Evolutionary conservation across 345 rosid species (phyloP).

Genomic region (Acer negundo): DNA sequence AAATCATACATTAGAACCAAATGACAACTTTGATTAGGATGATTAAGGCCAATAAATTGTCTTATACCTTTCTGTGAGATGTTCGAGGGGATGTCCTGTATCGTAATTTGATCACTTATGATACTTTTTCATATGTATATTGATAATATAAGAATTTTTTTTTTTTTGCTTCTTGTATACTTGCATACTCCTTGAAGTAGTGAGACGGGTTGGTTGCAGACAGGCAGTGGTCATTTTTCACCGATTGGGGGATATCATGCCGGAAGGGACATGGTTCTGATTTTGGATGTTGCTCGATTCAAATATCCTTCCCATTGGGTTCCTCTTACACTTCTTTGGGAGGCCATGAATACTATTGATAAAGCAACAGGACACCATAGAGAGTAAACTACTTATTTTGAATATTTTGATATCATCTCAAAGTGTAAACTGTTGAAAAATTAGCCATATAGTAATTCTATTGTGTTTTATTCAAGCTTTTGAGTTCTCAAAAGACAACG

Average conservation of each 20-base stretch:
- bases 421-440: background rate
- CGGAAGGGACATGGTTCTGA: slow-evolving; percentile 37
- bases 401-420: background rate
- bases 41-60: too few relatives aligned
- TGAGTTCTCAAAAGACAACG: background rate
- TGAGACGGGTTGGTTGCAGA: slow-evolving; percentile 20
- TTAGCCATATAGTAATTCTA: background rate
- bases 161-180: background rate
- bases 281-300: slow-evolving; percentile 47
- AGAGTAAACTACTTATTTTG: slow-evolving; percentile 22
- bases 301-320: slow-evolving; percentile 49
- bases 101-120: background rate
- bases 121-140: background rate
- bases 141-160: background rate
- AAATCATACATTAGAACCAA: background rate
- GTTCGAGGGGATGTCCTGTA: background rate
- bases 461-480: background rate
- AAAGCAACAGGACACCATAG: slow-evolving; percentile 29
- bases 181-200: background rate
- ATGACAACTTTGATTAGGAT: too few relatives aligned
- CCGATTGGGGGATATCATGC: slow-evolving; percentile 45
- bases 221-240: slow-evolving; percentile 45
- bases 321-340: slow-evolving; percentile 46
- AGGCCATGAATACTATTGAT: slow-evolving; percentile 38
- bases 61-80: too few relatives aligned